A percentile compares a stretch with the other conserved stretches of the same genome.
Evolutionary conservation across 164 flowering plant species (phyloP).

Genomic region (Taxillus chinensis): DNA sequence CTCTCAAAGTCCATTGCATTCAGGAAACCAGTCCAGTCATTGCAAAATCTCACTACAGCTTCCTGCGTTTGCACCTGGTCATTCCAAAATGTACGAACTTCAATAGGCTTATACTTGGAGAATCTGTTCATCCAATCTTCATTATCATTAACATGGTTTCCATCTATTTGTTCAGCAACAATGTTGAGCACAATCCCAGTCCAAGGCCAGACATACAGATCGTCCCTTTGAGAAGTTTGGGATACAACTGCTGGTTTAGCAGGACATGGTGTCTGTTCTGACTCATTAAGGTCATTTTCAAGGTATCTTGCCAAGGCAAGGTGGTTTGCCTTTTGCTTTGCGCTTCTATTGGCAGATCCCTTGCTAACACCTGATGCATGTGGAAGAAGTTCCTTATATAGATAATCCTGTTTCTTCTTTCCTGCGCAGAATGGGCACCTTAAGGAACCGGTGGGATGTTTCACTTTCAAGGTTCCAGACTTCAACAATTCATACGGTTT

Average conservation of each 20-base stretch:
- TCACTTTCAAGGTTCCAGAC: conserved; percentile 37
- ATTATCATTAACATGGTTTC: conserved; percentile 8
- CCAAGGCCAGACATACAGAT: conserved; percentile 70
- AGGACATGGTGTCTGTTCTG: conserved; percentile 14
- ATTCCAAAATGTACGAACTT: conserved; percentile 28
- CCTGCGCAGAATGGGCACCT: conserved; percentile 88
- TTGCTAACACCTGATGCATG: conserved; percentile 78
- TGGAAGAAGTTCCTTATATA: conserved; percentile 62
- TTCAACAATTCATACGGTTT: conserved; percentile 50
- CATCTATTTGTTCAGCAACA: conserved; percentile 12
- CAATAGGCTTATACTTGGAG: conserved; percentile 34
- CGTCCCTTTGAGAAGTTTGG: conserved; percentile 23
- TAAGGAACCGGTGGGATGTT: conserved; percentile 29
- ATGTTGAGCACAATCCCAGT: conserved; percentile 49
- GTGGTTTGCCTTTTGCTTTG: conserved; percentile 67
- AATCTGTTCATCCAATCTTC: conserved; percentile 35
- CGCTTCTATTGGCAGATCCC: conserved; percentile 57
- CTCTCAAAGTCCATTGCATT: conserved; percentile 51
- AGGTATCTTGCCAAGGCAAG: conserved; percentile 64
- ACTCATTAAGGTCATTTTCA: conserved; percentile 32
- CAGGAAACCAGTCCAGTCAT: conserved; percentile 47
- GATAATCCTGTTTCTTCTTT: conserved; percentile 80
- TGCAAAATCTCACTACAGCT: conserved; percentile 32
- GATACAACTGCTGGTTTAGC: conserved; percentile 19
- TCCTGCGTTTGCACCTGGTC: conserved; percentile 12